Percentiles rank a stretch among this genome's conserved stretches.
These are phyloP conservation scores for Penicillium hordei DNA, from an alignment of 2,329 filamentous ascomycete species.

Conservation along the genomic window DNA sequence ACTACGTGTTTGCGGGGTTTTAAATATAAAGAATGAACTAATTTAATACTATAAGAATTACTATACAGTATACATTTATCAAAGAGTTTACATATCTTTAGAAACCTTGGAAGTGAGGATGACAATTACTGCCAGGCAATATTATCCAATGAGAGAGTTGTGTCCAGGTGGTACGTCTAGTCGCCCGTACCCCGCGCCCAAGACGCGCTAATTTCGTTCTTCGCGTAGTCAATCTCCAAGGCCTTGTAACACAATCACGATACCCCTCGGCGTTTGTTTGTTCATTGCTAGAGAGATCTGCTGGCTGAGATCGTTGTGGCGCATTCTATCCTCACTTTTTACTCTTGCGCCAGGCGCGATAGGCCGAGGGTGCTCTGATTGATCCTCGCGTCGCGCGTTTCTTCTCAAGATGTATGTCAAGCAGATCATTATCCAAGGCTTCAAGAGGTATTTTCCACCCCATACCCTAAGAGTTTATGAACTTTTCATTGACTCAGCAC, in stretches of 20 bases:
- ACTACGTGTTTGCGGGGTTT: too few species aligned
- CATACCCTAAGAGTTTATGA: neutral
- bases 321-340: neutral
- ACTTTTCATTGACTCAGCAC: neutral
- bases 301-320: neutral
- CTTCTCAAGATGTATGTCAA: slow-evolving; percentile 85
- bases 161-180: too few species aligned
- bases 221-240: slow-evolving; percentile 18
- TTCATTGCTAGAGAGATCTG: slow-evolving; percentile 3
- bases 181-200: slow-evolving; percentile 30
- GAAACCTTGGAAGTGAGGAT: too few species aligned
- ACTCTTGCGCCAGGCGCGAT: slow-evolving; percentile 24
- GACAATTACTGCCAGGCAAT: too few species aligned
- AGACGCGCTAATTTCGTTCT: slow-evolving; percentile 27
- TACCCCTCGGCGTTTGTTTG: neutral
- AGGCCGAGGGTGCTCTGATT: slow-evolving; percentile 30
- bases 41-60: too few species aligned
- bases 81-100: too few species aligned
- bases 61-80: too few species aligned
- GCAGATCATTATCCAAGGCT: slow-evolving; percentile 99
- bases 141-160: too few species aligned
- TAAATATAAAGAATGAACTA: too few species aligned
- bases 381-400: slow-evolving; percentile 32
- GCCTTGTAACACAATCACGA: slow-evolving; percentile 14
- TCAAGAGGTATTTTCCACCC: slow-evolving; percentile 73